A percentile compares a stretch with the other conserved stretches of the same genome.
Evolutionary conservation across 2,329 filamentous ascomycete species (phyloP).

Genomic region (Colletotrichum sp.): DNA sequence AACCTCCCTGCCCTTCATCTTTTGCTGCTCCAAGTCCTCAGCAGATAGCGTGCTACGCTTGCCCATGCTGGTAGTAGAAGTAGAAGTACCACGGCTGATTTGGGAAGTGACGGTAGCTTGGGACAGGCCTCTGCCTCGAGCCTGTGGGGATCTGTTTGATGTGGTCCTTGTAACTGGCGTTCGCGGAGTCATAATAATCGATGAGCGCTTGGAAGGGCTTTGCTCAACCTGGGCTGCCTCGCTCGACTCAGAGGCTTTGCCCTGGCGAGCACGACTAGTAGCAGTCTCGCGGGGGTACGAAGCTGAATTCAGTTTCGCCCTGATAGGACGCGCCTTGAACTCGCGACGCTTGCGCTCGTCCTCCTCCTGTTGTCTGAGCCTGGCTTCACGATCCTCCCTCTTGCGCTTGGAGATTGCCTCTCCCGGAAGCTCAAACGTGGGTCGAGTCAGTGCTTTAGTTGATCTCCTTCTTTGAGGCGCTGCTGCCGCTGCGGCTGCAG

Average conservation of each 20-base stretch:
- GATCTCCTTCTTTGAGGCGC: constrained; percentile 52
- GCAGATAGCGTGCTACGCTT: constrained; percentile 55
- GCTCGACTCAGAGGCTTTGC: constrained; percentile 36
- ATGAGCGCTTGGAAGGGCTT: constrained; percentile 20
- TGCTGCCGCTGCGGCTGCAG: constrained; percentile 30
- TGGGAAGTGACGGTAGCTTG: background rate
- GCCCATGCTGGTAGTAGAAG: constrained; percentile 48
- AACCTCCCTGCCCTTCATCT: constrained; percentile 58
- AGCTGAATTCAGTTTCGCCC: constrained; percentile 45
- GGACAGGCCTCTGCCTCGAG: constrained; percentile 13
- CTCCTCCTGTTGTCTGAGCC: constrained; percentile 61
- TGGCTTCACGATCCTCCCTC: constrained; percentile 60
- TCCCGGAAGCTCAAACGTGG: constrained; percentile 67
- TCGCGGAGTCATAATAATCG: constrained; percentile 13
- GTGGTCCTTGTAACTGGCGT: background rate
- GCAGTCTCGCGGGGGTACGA: constrained; percentile 60
- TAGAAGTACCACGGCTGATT: constrained; percentile 46
- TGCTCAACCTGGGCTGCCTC: background rate
- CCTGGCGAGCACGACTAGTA: constrained; percentile 61
- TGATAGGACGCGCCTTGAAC: constrained; percentile 67
- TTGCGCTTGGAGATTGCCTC: constrained; percentile 64
- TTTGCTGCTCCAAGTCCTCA: constrained; percentile 57
- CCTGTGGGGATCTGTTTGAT: constrained; percentile 3
- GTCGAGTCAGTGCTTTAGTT: constrained; percentile 55
- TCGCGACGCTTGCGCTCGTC: constrained; percentile 65